These are phyloP conservation scores for Arthrobotrys musiformis DNA, from an alignment of 2,329 filamentous ascomycete species.

Conservation along the genomic window DNA sequence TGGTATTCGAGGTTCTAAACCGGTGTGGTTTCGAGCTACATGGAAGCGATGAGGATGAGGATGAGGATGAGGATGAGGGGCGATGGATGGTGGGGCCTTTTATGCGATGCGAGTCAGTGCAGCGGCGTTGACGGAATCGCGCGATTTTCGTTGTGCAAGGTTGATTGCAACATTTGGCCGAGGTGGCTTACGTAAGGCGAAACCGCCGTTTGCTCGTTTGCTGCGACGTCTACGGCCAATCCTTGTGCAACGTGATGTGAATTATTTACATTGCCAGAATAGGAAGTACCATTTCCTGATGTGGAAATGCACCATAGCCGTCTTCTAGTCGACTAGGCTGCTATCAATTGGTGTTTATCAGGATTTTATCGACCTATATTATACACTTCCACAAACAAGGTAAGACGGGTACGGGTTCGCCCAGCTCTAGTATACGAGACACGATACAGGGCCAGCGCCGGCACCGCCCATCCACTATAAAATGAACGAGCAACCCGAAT, in stretches of 20 bases:
- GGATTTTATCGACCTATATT: too few relatives aligned
- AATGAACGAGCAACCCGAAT: neutral
- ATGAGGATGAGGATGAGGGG: slow-evolving; percentile 3
- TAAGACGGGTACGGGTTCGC: too few relatives aligned
- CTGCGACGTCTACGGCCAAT: slow-evolving; percentile 8
- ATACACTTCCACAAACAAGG: too few relatives aligned
- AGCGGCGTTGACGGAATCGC: neutral
- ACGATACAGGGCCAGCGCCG: too few relatives aligned
- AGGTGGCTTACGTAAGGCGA: slow-evolving; percentile 7
- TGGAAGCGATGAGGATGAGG: slow-evolving; percentile 7
- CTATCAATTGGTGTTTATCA: too few relatives aligned
- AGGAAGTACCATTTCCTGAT: neutral
- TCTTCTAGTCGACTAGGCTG: too few relatives aligned
- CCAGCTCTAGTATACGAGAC: too few relatives aligned
- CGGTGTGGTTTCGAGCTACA: neutral
- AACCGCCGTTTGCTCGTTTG: neutral
- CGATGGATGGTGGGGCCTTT: slow-evolving; percentile 1
- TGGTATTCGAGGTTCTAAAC: neutral
- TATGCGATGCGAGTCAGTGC: neutral
- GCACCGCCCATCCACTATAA: neutral
- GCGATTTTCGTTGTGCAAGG: slow-evolving; percentile 3
- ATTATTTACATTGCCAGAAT: neutral
- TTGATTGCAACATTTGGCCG: neutral
- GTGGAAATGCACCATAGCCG: too few relatives aligned
- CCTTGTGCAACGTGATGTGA: neutral